Percentiles rank a stretch among this genome's conserved stretches.
phyloP scores from a whole-genome alignment of 1,284 basidiomycete species.

The Leccinum fallax region DNA sequence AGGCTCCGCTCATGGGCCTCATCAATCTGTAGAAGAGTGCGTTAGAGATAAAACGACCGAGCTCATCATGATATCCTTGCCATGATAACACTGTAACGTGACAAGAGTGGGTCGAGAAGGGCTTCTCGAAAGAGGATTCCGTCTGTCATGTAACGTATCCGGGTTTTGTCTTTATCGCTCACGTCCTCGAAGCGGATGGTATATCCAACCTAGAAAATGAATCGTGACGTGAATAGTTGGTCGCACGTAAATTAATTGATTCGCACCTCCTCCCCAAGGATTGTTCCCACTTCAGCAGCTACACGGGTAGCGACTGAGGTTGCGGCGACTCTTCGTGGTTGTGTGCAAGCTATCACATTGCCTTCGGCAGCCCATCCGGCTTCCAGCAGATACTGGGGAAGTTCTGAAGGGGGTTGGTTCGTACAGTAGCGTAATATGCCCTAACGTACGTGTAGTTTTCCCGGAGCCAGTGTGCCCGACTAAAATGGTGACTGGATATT shows the following conservation, averaged over 20 bases:
- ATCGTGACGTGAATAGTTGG: not conserved
- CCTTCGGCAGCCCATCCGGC: slow-evolving; percentile 85
- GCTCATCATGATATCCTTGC: slow-evolving; percentile 46
- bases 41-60: slow-evolving; percentile 13
- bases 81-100: slow-evolving; percentile 94
- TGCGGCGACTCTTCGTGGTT: slow-evolving; percentile 94
- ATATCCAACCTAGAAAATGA: slow-evolving; percentile 79
- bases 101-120: slow-evolving; percentile 85
- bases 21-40: slow-evolving; percentile 66
- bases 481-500: slow-evolving; percentile 81
- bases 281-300: slow-evolving; percentile 84
- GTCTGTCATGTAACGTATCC: slow-evolving; percentile 98
- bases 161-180: slow-evolving; percentile 76
- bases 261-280: slow-evolving; percentile 87
- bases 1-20: slow-evolving; percentile 97
- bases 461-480: slow-evolving; percentile 97
- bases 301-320: slow-evolving; percentile 93
- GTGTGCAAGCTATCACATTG: slow-evolving; percentile 86
- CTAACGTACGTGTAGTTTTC: slow-evolving; percentile 88
- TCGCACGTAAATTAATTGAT: not conserved
- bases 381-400: slow-evolving; percentile 93
- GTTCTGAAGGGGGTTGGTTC: slow-evolving; percentile 52
- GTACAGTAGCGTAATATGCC: not conserved
- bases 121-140: slow-evolving; percentile 97
- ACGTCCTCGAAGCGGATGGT: slow-evolving; percentile 98